Evolutionary conservation across 345 rosid genomes (phyloP).

Genomic region (Turnera subulata): DNA sequence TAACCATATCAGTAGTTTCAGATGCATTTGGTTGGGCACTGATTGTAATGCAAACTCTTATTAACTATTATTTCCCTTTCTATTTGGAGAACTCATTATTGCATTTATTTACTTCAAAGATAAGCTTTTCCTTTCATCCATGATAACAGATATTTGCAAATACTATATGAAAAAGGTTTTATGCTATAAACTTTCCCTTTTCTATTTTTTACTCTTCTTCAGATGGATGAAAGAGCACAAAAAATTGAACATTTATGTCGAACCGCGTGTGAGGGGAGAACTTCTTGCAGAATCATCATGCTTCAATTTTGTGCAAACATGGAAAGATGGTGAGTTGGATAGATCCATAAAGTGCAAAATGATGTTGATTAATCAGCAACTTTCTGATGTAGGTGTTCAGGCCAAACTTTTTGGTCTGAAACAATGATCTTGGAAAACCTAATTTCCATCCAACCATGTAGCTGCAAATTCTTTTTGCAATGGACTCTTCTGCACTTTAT

Average conservation of each 20-base stretch:
- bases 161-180: too few relatives aligned
- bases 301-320: constrained; percentile 73
- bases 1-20: neutral
- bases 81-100: constrained; percentile 13
- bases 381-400: too few relatives aligned
- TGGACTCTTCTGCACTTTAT: too few relatives aligned
- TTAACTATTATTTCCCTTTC: constrained; percentile 1
- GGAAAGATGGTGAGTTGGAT: constrained; percentile 75
- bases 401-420: too few relatives aligned
- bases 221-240: constrained; percentile 89
- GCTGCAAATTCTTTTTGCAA: too few relatives aligned
- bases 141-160: too few relatives aligned
- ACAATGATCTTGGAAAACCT: too few relatives aligned
- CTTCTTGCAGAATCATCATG: constrained; percentile 78
- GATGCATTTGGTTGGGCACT: constrained; percentile 1
- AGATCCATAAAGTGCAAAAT: neutral
- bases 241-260: constrained; percentile 70
- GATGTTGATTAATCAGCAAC: neutral
- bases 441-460: too few relatives aligned
- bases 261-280: constrained; percentile 75
- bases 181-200: too few relatives aligned
- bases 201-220: constrained; percentile 1
- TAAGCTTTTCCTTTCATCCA: too few relatives aligned
- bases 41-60: too few relatives aligned
- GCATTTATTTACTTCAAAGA: too few relatives aligned